phyloP scores from a whole-genome alignment of 2,329 filamentous ascomycete species.

The Davidsoniella virescens region DNA sequence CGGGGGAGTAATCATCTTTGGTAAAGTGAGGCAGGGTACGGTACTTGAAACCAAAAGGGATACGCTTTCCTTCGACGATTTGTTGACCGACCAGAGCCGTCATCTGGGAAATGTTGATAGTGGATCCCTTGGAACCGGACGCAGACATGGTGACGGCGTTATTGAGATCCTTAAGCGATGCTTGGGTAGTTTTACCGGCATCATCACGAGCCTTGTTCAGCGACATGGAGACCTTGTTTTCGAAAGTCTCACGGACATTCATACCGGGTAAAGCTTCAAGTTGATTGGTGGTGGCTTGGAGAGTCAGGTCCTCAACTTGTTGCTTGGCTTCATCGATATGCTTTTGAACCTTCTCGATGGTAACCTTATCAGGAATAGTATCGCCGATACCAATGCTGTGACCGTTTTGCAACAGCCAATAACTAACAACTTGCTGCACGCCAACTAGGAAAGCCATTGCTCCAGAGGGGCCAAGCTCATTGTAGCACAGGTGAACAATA shows the following conservation, averaged over 20 bases:
- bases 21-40: constrained; percentile 93
- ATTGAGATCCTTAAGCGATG: constrained; percentile 87
- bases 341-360: constrained; percentile 69
- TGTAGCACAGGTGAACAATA: constrained; percentile 91
- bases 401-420: constrained; percentile 91
- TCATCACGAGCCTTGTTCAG: constrained; percentile 93
- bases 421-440: constrained; percentile 84
- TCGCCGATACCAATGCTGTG: constrained; percentile 98
- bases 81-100: constrained; percentile 95
- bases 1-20: constrained; percentile 96
- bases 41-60: constrained; percentile 98
- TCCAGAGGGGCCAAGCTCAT: constrained; percentile 72
- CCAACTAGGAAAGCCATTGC: constrained; percentile 95
- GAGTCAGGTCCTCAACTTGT: constrained; percentile 61
- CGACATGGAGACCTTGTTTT: constrained; percentile 88
- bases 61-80: constrained; percentile 95
- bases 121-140: constrained; percentile 95
- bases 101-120: constrained; percentile 99
- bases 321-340: constrained; percentile 70
- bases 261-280: constrained; percentile 93
- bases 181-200: constrained; percentile 81
- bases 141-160: constrained; percentile 93
- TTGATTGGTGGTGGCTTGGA: constrained; percentile 64
- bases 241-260: constrained; percentile 96
- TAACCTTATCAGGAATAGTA: constrained; percentile 77